phyloP scores from a whole-genome alignment of 1,139 yeast genomes.

The Geotrichum fermentans region DNA sequence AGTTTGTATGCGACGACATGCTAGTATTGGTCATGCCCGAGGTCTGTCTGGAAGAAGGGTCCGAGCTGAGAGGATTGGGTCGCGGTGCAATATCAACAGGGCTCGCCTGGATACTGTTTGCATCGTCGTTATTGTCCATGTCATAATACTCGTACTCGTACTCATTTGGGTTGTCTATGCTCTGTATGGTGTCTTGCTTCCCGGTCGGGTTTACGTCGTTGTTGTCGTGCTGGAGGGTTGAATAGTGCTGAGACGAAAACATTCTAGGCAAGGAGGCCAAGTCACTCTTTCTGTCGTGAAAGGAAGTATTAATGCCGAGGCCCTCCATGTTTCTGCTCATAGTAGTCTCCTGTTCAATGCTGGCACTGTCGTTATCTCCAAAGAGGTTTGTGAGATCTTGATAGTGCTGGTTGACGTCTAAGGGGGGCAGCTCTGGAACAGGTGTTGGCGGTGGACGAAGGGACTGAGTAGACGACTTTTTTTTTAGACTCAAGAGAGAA shows the following conservation, averaged over 20 bases:
- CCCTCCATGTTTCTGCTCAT: conserved; percentile 10
- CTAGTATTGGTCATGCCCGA: conserved; percentile 13
- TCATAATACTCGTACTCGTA: conserved; percentile 14
- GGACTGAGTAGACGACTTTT: conserved; percentile 6
- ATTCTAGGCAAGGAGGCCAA: conserved; percentile 4
- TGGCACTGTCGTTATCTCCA: neutral
- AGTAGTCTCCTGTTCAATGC: neutral
- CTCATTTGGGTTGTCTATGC: neutral
- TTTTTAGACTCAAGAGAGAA: conserved; percentile 12
- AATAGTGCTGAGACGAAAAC: conserved; percentile 3
- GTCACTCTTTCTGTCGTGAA: conserved; percentile 4
- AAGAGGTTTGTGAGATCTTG: conserved; percentile 11
- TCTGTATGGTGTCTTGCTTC: neutral
- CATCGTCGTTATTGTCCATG: conserved; percentile 13
- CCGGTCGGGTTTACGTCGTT: neutral
- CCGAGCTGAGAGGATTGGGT: neutral
- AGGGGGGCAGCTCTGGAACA: conserved; percentile 16
- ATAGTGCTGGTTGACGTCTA: conserved; percentile 6
- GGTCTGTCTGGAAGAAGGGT: conserved; percentile 2
- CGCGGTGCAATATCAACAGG: conserved; percentile 16
- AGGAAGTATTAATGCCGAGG: conserved; percentile 16
- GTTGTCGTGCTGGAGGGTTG: neutral
- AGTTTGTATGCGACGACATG: conserved; percentile 12
- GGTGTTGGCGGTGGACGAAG: conserved; percentile 1
- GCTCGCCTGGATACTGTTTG: conserved; percentile 16